phyloP scores from a whole-genome alignment of 1,284 basidiomycete species.

The Ganoderma lucidum region DNA sequence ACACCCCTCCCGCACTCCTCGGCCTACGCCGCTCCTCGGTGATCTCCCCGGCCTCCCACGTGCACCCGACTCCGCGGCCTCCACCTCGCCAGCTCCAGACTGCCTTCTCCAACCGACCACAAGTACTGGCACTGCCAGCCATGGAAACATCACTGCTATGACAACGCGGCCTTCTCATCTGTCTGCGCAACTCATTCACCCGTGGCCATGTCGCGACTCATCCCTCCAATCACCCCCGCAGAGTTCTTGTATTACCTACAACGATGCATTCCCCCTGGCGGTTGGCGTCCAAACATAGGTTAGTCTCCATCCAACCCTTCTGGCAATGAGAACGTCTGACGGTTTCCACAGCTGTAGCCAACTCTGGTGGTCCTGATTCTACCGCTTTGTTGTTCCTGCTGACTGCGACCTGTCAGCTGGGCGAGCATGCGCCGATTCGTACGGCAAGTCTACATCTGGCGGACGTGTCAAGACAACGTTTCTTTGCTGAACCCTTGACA shows the following conservation, averaged over 20 bases:
- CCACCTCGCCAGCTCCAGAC: constrained; percentile 16
- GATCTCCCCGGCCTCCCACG: constrained; percentile 8
- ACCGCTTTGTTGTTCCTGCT: constrained; percentile 77
- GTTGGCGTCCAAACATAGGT: constrained; percentile 40
- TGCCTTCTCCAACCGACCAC: not conserved
- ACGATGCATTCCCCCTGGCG: constrained; percentile 41
- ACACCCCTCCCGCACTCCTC: constrained; percentile 6
- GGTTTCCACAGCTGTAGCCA: constrained; percentile 63
- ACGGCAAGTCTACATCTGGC: not conserved
- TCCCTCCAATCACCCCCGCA: constrained; percentile 34
- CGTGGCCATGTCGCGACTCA: constrained; percentile 18
- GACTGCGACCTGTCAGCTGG: constrained; percentile 26
- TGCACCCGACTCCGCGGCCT: constrained; percentile 2
- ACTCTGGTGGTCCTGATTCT: constrained; percentile 84
- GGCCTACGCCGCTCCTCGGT: constrained; percentile 8
- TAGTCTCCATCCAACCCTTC: not conserved
- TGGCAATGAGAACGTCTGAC: constrained; percentile 7
- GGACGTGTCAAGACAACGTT: not conserved
- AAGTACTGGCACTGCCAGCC: not conserved
- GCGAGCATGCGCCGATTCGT: not conserved
- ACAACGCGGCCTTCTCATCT: constrained; percentile 6
- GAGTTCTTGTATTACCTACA: constrained; percentile 42
- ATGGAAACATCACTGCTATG: constrained; percentile 17
- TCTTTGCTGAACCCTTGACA: not conserved
- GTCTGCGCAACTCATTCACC: constrained; percentile 4